Evolutionary conservation across 192 early-diverging fungal species (phyloP).

Genomic region (Funneliformis geosporum): DNA sequence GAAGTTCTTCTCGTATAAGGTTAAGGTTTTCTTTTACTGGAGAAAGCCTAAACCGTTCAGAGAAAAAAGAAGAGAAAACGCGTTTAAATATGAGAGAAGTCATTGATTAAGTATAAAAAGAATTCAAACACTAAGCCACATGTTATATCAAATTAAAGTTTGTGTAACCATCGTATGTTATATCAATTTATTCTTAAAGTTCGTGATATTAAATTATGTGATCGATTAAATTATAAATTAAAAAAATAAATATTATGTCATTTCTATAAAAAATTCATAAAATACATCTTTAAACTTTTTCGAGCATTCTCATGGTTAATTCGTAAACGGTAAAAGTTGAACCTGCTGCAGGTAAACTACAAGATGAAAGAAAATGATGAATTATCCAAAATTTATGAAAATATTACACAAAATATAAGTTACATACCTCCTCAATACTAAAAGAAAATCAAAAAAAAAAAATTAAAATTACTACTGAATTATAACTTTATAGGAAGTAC

Average conservation of each 20-base stretch:
- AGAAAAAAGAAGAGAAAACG: not conserved
- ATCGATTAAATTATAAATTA: too few species aligned
- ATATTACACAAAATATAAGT: not conserved
- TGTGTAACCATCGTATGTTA: too few species aligned
- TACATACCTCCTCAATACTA: constrained; percentile 45
- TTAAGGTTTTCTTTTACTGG: not conserved
- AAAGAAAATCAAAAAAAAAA: not conserved
- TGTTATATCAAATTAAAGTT: too few species aligned
- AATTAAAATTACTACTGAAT: not conserved
- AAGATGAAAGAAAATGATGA: constrained; percentile 36
- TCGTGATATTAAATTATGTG: too few species aligned
- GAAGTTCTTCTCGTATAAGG: constrained; percentile 8
- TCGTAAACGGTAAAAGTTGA: constrained; percentile 80
- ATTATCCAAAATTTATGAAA: not conserved
- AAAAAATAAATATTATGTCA: too few species aligned
- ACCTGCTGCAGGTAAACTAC: constrained; percentile 74
- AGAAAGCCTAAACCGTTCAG: not conserved
- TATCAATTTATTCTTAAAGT: too few species aligned
- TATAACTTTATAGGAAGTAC: not conserved
- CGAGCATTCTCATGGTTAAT: constrained; percentile 51
- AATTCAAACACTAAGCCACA: too few species aligned
- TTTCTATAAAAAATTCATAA: too few species aligned
- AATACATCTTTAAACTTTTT: not conserved
- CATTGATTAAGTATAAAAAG: not conserved
- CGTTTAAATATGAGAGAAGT: not conserved